phyloP scores from a whole-genome alignment of 345 rosid species.

The Hibiscus tridactylites region DNA sequence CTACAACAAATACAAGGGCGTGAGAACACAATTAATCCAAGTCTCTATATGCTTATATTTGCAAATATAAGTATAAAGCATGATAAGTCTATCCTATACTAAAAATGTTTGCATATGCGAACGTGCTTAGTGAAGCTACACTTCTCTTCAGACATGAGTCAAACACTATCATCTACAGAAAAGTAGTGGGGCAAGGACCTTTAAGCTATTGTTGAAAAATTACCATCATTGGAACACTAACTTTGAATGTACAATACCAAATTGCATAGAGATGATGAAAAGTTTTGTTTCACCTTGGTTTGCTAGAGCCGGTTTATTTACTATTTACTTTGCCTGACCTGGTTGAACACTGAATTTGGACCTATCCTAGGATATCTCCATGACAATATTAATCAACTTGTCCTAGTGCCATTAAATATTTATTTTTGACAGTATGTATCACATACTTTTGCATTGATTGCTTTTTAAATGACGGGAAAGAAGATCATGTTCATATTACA shows the following conservation, averaged over 20 bases:
- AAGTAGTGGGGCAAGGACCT: background rate
- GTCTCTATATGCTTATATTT: background rate
- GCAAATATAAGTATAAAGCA: background rate
- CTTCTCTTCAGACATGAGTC: background rate
- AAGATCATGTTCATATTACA: background rate
- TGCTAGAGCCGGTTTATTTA: background rate
- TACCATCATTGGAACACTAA: background rate
- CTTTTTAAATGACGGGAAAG: background rate
- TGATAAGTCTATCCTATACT: background rate
- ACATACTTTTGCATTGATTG: background rate
- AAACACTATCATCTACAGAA: background rate
- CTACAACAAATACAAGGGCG: slow-evolving; percentile 29
- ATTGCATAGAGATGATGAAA: background rate
- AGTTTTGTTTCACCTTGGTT: background rate
- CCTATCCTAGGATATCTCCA: background rate
- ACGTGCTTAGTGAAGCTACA: background rate
- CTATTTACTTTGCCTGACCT: background rate
- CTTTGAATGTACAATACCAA: background rate
- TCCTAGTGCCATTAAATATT: background rate
- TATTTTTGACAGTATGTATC: background rate
- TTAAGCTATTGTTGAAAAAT: background rate
- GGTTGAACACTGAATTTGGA: background rate
- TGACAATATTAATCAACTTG: background rate
- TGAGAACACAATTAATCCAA: background rate
- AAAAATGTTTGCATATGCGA: background rate